A percentile compares a stretch with the other conserved stretches of the same genome.
These are phyloP conservation scores for Ophiostoma australiae DNA, from an alignment of 2,329 filamentous ascomycete species.

Conservation along the genomic window DNA sequence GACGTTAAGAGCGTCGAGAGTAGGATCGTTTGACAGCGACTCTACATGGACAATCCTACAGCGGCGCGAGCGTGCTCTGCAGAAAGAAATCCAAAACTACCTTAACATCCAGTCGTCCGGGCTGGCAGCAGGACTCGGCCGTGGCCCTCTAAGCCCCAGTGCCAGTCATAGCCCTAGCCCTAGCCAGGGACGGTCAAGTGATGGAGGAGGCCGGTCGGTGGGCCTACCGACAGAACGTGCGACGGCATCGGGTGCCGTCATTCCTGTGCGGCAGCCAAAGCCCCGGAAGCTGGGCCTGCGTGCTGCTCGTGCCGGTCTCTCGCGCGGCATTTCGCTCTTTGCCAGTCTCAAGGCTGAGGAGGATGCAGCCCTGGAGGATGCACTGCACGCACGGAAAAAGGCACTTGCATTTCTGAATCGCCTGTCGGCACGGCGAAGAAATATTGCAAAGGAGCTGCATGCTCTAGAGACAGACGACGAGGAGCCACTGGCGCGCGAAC, in stretches of 20 bases:
- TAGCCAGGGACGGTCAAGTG: constrained; percentile 33
- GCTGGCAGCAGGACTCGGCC: constrained; percentile 38
- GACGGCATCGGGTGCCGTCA: constrained; percentile 44
- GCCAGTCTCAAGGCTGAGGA: constrained; percentile 65
- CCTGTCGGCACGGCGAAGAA: constrained; percentile 47
- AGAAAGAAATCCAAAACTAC: constrained; percentile 45
- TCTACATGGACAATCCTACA: constrained; percentile 46
- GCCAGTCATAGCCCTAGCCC: constrained; percentile 22
- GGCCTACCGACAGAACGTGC: constrained; percentile 29
- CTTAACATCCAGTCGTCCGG: constrained; percentile 48
- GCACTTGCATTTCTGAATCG: constrained; percentile 55
- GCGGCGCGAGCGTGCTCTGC: constrained; percentile 43
- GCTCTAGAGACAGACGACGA: constrained; percentile 52
- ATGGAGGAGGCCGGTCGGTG: constrained; percentile 38
- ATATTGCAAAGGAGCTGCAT: constrained; percentile 49
- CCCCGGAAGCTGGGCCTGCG: constrained; percentile 52
- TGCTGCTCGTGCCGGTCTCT: constrained; percentile 60
- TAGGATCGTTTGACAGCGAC: constrained; percentile 34
- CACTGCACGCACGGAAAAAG: constrained; percentile 52
- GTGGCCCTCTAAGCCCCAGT: constrained; percentile 24
- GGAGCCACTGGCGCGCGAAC: constrained; percentile 55
- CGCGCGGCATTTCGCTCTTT: constrained; percentile 58
- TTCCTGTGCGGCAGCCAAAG: constrained; percentile 57
- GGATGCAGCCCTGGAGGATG: constrained; percentile 53
- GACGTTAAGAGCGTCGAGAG: constrained; percentile 14